Percentiles rank a stretch among this genome's conserved stretches.
Evolutionary conservation across 129 eudicot species (phyloP).

Genomic region (Saposhnikovia divaricata): DNA sequence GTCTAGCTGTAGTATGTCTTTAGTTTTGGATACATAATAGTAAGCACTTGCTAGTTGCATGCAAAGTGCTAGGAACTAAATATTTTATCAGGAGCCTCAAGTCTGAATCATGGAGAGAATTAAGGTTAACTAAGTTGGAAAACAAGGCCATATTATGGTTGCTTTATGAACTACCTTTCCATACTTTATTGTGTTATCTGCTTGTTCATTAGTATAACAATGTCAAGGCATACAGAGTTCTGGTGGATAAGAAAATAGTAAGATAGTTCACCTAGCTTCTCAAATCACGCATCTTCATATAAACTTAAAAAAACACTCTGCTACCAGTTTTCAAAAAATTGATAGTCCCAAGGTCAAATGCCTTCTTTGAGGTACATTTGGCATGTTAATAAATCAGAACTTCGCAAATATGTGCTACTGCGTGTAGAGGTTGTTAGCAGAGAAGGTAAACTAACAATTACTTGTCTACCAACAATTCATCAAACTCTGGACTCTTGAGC

Average conservation of each 20-base stretch:
- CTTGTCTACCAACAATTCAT: constrained; percentile 11
- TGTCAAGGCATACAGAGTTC: neutral
- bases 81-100: neutral
- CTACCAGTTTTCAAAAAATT: neutral
- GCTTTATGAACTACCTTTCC: neutral
- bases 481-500: constrained; percentile 14
- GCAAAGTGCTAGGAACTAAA: neutral
- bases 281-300: neutral
- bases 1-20: too few relatives aligned
- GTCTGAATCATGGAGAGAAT: neutral
- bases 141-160: neutral
- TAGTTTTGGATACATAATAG: too few relatives aligned
- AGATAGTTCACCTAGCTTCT: neutral
- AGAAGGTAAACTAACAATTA: constrained; percentile 9
- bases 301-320: neutral
- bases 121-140: neutral
- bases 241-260: neutral
- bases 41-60: neutral
- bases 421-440: neutral
- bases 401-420: neutral
- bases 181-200: neutral
- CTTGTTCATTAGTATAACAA: neutral
- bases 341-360: neutral
- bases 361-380: neutral
- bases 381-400: neutral